phyloP scores from a whole-genome alignment of 208 protist genomes.

The Trichomonas vaginalis region DNA sequence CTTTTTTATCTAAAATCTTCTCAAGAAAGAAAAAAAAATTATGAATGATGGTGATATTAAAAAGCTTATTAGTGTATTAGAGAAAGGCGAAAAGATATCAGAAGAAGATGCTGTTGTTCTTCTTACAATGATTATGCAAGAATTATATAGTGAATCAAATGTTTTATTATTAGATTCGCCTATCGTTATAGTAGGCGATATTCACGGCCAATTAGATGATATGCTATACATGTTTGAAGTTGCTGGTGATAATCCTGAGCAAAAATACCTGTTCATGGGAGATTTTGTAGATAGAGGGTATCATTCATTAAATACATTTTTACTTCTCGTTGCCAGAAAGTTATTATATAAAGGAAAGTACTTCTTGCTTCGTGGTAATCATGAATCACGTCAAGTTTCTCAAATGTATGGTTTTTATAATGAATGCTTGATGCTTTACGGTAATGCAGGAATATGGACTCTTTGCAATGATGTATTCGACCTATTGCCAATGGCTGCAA shows the following conservation, averaged over 20 bases:
- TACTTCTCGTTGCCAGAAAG: conserved; percentile 23
- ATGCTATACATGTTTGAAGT: neutral
- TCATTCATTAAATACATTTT: conserved; percentile 28
- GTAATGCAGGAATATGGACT: conserved; percentile 26
- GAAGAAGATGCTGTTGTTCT: neutral
- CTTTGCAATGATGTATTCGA: neutral
- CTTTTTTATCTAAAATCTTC: no score
- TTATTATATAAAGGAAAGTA: conserved; percentile 24
- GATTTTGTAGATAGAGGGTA: conserved; percentile 3
- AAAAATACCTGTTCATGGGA: neutral
- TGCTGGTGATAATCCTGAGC: neutral
- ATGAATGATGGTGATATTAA: neutral
- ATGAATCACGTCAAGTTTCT: conserved; percentile 30
- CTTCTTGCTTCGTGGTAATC: conserved; percentile 35
- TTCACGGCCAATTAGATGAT: neutral
- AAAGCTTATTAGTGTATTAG: neutral
- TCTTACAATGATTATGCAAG: neutral
- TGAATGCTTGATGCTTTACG: conserved; percentile 60
- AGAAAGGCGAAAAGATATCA: neutral
- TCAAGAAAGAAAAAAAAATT: no score
- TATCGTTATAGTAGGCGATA: neutral
- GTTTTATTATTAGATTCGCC: neutral
- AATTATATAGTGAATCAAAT: neutral
- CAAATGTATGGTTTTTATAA: conserved; percentile 33
- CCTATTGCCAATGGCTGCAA: neutral